Percentiles rank a stretch among this genome's conserved stretches.
phyloP scores from a whole-genome alignment of 805 yeast genomes.

The Saccharomyces mikatae region DNA sequence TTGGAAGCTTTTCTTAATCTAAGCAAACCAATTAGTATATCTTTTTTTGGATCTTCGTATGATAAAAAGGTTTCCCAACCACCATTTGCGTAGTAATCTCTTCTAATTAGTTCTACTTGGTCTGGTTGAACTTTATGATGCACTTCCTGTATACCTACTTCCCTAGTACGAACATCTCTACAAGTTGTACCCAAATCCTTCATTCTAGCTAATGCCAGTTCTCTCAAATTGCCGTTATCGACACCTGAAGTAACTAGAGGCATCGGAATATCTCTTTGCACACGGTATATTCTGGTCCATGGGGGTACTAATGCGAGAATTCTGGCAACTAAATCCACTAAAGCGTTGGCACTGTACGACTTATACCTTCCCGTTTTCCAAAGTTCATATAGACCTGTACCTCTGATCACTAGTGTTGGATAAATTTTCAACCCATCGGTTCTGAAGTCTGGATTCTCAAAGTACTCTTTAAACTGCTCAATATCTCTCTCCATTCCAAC shows the following conservation, averaged over 20 bases:
- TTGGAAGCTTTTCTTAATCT: constrained; percentile 83
- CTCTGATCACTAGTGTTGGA: constrained; percentile 94
- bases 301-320: constrained; percentile 96
- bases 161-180: constrained; percentile 94
- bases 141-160: constrained; percentile 97
- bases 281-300: constrained; percentile 97
- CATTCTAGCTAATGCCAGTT: constrained; percentile 93
- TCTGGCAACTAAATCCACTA: constrained; percentile 91
- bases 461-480: constrained; percentile 92
- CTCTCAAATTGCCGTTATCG: constrained; percentile 93
- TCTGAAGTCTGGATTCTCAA: constrained; percentile 92
- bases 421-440: constrained; percentile 94
- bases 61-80: constrained; percentile 97
- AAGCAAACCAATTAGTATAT: constrained; percentile 83
- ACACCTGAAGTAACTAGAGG: constrained; percentile 96
- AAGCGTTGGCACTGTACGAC: constrained; percentile 88
- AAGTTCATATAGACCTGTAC: constrained; percentile 92
- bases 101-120: constrained; percentile 88
- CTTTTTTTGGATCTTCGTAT: constrained; percentile 95
- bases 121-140: constrained; percentile 96
- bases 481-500: constrained; percentile 98
- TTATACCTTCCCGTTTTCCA: constrained; percentile 95
- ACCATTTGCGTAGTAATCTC: constrained; percentile 95
- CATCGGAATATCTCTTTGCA: constrained; percentile 98
- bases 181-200: constrained; percentile 94